Evolutionary conservation across 139 green algal species (phyloP), one percentile per base, ranked within the genome.

Genomic region (Chlorella sp.): DNA sequence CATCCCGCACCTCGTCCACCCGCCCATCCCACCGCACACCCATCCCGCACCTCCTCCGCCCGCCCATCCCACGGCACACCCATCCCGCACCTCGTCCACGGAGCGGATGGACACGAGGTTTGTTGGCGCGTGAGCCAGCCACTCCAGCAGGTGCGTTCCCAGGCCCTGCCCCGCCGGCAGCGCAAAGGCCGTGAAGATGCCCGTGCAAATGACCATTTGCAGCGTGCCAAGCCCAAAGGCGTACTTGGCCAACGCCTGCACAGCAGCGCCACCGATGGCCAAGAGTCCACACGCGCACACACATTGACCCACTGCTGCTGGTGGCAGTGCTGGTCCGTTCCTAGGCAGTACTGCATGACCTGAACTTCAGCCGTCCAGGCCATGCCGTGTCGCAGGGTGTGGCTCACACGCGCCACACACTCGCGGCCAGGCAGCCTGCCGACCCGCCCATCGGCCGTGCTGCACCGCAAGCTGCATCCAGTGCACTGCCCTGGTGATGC

Each of bases 201-300:
- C 36, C 0, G 85, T 95, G 63, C 70, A 88, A 3, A 94, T 20
- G 10, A 90, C 2, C 79, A 98, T 87, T 74, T 97, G 92, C 1
- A 91, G 71, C 1, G 82, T 82, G 29, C 94, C 94, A 49, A 98
- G 82, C 20, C 92, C 93, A 83, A 98, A 98, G 0, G 93, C 93
- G 71, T 91, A 98, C 77, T 95, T 96, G 34, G 91, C 91, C 36
- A 98, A 82, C 5, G 86, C 85, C 84, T 92, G 84, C 75, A 72
- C 1, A 0, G 23, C n/a, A 14, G 35, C 62, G 24, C 5, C n/a
- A n/a, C n/a, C n/a, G n/a, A n/a, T n/a, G n/a, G n/a, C n/a, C n/a
- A n/a, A n/a, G n/a, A n/a, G n/a, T n/a, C n/a, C n/a, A n/a, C n/a
- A n/a, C n/a, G n/a, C n/a, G n/a, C n/a, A n/a, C n/a, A n/a, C n/a